Conservation (phyloP, 208 protist species). For the Trypanosoma lewisi region DNA sequence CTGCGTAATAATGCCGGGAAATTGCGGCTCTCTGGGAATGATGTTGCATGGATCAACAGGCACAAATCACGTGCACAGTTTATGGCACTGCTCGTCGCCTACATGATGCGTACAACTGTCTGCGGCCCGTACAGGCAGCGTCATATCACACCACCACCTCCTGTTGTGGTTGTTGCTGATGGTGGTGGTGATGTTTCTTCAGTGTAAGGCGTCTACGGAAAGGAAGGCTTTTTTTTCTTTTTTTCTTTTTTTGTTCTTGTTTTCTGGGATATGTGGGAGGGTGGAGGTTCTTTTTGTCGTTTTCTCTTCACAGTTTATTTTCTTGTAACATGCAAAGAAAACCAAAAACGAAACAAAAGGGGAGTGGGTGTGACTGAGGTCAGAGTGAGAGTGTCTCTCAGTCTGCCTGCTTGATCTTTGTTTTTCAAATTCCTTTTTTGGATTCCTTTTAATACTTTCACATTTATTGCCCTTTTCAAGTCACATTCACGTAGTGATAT, state of each 20-base stretch:
- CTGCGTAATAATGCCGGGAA: neutral
- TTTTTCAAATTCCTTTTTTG: no score
- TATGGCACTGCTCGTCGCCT: slow-evolving; percentile 22
- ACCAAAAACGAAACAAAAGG: no score
- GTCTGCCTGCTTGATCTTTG: no score
- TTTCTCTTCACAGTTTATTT: neutral
- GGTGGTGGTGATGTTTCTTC: no score
- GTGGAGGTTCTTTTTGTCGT: neutral
- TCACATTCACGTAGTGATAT: no score
- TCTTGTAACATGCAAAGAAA: neutral
- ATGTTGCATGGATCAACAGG: slow-evolving; percentile 24
- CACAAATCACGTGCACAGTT: slow-evolving; percentile 28
- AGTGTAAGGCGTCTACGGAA: neutral
- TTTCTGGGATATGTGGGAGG: no score
- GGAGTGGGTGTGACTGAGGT: no score
- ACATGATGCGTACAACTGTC: slow-evolving; percentile 25
- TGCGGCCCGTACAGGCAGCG: slow-evolving; percentile 25
- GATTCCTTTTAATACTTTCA: no score
- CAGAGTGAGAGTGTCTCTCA: no score
- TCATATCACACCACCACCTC: slow-evolving; percentile 1
- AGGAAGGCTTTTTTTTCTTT: neutral
- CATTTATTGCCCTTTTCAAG: no score
- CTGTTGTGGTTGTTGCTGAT: no score
- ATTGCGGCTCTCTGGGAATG: slow-evolving; percentile 1
- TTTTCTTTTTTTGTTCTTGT: neutral